Evolutionary conservation across 768 basidiomycete species (phyloP).

Genomic region (Xerocomus spinulosus): DNA sequence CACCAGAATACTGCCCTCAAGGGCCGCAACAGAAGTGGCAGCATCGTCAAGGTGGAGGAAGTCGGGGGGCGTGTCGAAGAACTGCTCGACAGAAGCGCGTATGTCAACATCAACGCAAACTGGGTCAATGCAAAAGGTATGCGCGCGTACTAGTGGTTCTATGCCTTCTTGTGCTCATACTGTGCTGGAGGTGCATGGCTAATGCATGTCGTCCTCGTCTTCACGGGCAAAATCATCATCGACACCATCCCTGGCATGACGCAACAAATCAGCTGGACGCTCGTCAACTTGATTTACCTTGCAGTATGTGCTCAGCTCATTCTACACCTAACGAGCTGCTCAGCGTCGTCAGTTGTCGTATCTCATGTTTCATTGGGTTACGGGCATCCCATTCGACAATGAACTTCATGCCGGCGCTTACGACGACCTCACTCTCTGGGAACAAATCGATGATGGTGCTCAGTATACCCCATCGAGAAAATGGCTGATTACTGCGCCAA

Average conservation of each 20-base stretch:
- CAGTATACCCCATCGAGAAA: conserved; percentile 99
- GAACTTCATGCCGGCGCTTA: conserved; percentile 89
- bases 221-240: conserved; percentile 84
- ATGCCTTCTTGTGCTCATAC: background rate
- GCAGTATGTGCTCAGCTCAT: conserved; percentile 48
- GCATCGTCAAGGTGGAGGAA: conserved; percentile 82
- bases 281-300: conserved; percentile 87
- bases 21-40: conserved; percentile 58
- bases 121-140: conserved; percentile 93
- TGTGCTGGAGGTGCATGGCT: conserved; percentile 85
- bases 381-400: conserved; percentile 91
- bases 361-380: conserved; percentile 98
- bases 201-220: conserved; percentile 92
- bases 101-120: conserved; percentile 81
- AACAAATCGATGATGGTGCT: conserved; percentile 98
- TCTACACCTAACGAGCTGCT: conserved; percentile 1
- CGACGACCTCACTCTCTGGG: conserved; percentile 97
- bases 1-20: conserved; percentile 32
- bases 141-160: conserved; percentile 5
- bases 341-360: conserved; percentile 68
- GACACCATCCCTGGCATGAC: conserved; percentile 94
- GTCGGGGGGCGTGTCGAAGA: conserved; percentile 73
- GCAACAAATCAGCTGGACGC: conserved; percentile 92
- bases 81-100: conserved; percentile 72
- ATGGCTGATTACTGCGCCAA: conserved; percentile 88